Evolutionary conservation across 1,284 basidiomycete species (phyloP).

Genomic region (Cryptococcus sp.): DNA sequence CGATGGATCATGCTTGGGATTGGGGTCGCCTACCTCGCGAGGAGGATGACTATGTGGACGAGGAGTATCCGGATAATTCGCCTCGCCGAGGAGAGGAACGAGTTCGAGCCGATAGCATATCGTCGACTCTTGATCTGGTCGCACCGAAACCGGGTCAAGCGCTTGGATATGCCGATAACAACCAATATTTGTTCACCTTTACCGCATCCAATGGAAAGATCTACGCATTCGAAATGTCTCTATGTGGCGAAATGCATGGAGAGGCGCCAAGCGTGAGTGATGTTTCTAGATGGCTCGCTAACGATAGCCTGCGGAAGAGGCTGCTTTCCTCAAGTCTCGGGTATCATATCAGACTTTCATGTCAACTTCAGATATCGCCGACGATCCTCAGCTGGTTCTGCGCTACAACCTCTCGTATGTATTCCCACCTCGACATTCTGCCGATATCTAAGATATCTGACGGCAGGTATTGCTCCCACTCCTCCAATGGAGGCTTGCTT

Average conservation of each 20-base stretch:
- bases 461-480: slow-evolving; percentile 50
- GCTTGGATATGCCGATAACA: slow-evolving; percentile 47
- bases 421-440: no score
- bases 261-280: slow-evolving; percentile 11
- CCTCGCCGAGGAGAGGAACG: background rate
- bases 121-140: background rate
- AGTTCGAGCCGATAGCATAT: slow-evolving; percentile 2
- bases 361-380: slow-evolving; percentile 48
- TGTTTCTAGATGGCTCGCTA: background rate
- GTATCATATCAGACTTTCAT: slow-evolving; percentile 52
- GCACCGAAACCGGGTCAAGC: slow-evolving; percentile 13
- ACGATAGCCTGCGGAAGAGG: slow-evolving; percentile 28
- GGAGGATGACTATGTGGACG: background rate
- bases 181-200: slow-evolving; percentile 50
- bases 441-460: slow-evolving; percentile 2
- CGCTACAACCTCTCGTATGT: slow-evolving; percentile 46
- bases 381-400: slow-evolving; percentile 50
- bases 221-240: slow-evolving; percentile 51
- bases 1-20: slow-evolving; percentile 44
- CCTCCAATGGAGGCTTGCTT: slow-evolving; percentile 50
- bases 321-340: slow-evolving; percentile 46
- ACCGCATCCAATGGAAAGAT: slow-evolving; percentile 40
- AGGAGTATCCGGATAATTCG: background rate
- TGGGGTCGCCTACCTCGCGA: slow-evolving; percentile 23
- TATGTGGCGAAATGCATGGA: slow-evolving; percentile 39